Conservation (phyloP, 257 asterid species). For the Salvia rosmarinus region DNA sequence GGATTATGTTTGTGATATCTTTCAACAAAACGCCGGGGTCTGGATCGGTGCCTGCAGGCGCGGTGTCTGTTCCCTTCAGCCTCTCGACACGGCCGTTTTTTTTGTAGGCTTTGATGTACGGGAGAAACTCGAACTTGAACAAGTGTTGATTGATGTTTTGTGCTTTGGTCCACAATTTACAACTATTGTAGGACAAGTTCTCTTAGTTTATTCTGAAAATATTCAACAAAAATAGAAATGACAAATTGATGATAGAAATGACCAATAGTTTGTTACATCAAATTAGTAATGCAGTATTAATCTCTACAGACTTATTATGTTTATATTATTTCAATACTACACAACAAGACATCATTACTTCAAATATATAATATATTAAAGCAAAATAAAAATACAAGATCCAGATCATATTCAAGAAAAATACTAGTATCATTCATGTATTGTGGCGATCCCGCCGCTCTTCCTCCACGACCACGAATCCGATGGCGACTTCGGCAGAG, state of each 20-base stretch:
- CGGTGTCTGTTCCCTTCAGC: slow-evolving; percentile 31
- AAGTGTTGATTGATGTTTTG: no score
- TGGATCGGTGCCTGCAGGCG: slow-evolving; percentile 46
- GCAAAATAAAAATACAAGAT: neutral
- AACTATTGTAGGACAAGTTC: neutral
- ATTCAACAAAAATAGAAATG: neutral
- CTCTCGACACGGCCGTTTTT: slow-evolving; percentile 45
- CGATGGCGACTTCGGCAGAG: slow-evolving; percentile 76
- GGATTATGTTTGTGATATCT: slow-evolving; percentile 40
- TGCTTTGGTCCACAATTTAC: slow-evolving; percentile 1
- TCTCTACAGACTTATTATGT: neutral
- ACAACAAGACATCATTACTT: neutral
- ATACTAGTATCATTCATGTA: slow-evolving; percentile 25
- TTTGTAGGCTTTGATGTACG: slow-evolving; percentile 43
- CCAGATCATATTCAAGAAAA: neutral
- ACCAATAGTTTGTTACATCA: neutral
- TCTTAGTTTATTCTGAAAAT: neutral
- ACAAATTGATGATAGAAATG: neutral
- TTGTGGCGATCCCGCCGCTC: slow-evolving; percentile 38
- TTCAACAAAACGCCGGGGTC: slow-evolving; percentile 44
- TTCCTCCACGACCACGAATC: slow-evolving; percentile 89
- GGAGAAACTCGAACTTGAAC: slow-evolving; percentile 41
- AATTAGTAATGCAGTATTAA: neutral
- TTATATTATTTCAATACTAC: neutral
- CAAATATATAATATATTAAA: neutral